Evolutionary conservation across 148 eudicot species (phyloP).

Genomic region (Fagopyrum homotropicum): DNA sequence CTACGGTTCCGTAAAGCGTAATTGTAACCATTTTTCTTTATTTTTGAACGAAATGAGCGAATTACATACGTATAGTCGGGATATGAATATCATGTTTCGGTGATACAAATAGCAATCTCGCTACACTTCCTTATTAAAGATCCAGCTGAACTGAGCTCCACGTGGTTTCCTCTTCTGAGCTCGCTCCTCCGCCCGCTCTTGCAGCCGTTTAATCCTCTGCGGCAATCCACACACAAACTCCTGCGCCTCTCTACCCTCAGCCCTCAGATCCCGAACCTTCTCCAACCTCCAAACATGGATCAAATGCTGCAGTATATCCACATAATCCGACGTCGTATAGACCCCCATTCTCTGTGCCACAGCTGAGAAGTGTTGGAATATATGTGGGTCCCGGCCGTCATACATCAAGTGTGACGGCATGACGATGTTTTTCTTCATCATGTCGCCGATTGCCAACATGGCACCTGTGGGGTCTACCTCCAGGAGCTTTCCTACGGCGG

Average conservation of each 20-base stretch:
- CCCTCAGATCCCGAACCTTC: slow-evolving; percentile 18
- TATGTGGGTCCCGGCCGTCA: slow-evolving; percentile 22
- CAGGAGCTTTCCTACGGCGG: slow-evolving; percentile 21
- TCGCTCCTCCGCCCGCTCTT: slow-evolving; percentile 28
- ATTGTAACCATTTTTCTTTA: no score
- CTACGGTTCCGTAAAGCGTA: no score
- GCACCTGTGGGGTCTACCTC: slow-evolving; percentile 25
- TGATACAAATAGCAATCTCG: no score
- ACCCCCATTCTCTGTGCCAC: slow-evolving; percentile 32
- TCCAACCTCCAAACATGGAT: slow-evolving; percentile 24
- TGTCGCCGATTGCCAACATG: slow-evolving; percentile 21
- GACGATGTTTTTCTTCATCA: slow-evolving; percentile 28
- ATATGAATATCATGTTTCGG: no score
- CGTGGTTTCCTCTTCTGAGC: slow-evolving; percentile 19
- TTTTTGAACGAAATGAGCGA: no score
- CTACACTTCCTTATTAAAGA: slow-evolving; percentile 15
- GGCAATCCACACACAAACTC: slow-evolving; percentile 25
- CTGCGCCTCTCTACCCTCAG: slow-evolving; percentile 21
- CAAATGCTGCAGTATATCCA: slow-evolving; percentile 26
- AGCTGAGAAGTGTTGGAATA: slow-evolving; percentile 25
- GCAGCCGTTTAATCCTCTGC: slow-evolving; percentile 20
- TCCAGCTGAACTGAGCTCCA: slow-evolving; percentile 24
- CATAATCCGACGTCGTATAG: slow-evolving; percentile 32
- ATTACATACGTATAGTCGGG: no score
- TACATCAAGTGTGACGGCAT: slow-evolving; percentile 31